These are phyloP conservation scores for Colletotrichum sp. DNA, from an alignment of 2,329 filamentous ascomycete genomes.

Conservation along the genomic window DNA sequence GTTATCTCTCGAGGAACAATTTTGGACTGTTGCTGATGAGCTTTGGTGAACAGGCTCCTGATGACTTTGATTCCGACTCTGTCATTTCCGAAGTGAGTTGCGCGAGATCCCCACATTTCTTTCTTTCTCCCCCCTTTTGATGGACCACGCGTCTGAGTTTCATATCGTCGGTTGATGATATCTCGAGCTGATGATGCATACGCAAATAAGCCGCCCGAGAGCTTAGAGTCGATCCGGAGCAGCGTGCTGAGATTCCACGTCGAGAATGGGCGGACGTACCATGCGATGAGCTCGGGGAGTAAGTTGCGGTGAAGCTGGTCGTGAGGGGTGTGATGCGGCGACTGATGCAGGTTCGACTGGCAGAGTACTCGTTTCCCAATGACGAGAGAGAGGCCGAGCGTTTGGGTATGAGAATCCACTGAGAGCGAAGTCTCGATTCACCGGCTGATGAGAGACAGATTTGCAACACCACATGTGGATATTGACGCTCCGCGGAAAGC, in stretches of 20 bases:
- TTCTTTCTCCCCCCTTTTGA: neutral
- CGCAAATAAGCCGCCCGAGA: neutral
- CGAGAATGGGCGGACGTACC: constrained; percentile 22
- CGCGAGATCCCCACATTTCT: neutral
- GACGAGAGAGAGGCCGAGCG: constrained; percentile 32
- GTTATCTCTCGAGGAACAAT: rapidly evolving
- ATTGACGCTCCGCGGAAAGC: constrained; percentile 33
- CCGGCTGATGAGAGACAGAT: constrained; percentile 24
- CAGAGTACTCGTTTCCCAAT: constrained; percentile 30
- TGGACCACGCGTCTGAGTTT: neutral
- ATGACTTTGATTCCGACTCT: constrained; percentile 13
- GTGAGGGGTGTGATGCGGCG: rapidly evolving
- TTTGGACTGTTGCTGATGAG: neutral
- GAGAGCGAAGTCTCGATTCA: neutral
- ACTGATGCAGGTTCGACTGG: neutral
- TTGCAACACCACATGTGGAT: constrained; percentile 39
- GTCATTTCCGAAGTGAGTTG: constrained; percentile 1
- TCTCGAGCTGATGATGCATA: neutral
- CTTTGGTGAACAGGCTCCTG: neutral
- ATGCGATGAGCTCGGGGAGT: constrained; percentile 28
- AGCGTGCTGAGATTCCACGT: constrained; percentile 14
- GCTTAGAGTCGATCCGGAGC: constrained; percentile 10
- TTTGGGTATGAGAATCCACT: constrained; percentile 15
- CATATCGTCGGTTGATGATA: neutral
- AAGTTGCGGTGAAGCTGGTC: neutral